Percentiles rank a stretch among this genome's conserved stretches.
phyloP scores from a whole-genome alignment of 1,284 basidiomycete species.

The Puccinia horiana region DNA sequence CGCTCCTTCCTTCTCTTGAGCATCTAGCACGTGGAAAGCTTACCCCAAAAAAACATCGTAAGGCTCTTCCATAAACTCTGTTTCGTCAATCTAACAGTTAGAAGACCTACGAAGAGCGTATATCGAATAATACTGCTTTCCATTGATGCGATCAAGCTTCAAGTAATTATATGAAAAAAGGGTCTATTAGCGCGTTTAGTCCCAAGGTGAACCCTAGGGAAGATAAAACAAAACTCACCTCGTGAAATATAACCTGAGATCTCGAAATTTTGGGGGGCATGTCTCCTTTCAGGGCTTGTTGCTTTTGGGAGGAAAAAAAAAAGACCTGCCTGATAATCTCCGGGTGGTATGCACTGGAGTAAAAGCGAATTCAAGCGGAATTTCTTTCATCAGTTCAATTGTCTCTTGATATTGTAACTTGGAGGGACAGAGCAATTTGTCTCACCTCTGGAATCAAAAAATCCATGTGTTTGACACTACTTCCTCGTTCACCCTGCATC shows the following conservation, averaged over 20 bases:
- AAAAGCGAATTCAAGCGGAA: not conserved
- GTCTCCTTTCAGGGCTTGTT: not conserved
- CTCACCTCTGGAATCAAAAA: constrained; percentile 34
- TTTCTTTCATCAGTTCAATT: not conserved
- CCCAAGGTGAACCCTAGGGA: not conserved
- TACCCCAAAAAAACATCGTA: not conserved
- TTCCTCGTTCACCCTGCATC: constrained; percentile 36
- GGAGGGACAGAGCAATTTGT: not conserved
- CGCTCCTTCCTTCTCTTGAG: not conserved
- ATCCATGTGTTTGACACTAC: constrained; percentile 45
- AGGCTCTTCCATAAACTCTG: not conserved
- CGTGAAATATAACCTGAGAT: constrained; percentile 37
- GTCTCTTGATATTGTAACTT: not conserved
- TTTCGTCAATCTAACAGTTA: not conserved
- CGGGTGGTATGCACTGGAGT: constrained; percentile 36
- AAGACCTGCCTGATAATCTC: constrained; percentile 35
- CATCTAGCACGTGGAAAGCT: constrained; percentile 10
- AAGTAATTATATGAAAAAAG: not conserved
- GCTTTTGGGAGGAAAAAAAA: not conserved
- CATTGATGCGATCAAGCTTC: constrained; percentile 47
- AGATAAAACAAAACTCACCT: constrained; percentile 14
- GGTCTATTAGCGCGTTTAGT: not conserved
- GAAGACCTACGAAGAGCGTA: constrained; percentile 29
- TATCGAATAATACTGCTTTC: constrained; percentile 36
- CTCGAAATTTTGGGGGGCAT: not conserved